Conservation (phyloP, 225 moss, liverwort and hornwort species). For the Asterella californica region DNA sequence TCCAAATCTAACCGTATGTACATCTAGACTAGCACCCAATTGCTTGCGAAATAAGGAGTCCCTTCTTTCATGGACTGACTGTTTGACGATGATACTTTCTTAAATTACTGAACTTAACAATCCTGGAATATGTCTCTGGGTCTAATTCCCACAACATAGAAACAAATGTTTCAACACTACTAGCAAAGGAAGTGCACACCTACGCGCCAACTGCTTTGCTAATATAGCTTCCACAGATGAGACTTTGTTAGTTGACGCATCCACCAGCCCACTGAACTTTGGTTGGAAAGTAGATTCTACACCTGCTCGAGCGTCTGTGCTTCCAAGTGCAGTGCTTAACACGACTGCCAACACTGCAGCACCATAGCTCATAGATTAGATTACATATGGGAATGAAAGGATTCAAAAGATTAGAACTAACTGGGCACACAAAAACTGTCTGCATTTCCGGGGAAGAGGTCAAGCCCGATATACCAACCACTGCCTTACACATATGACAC, state of each 20-base stretch:
- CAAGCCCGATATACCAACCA: background rate
- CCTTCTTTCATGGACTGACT: background rate
- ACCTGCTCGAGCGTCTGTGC: conserved; percentile 31
- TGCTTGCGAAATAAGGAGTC: background rate
- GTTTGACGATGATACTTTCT: background rate
- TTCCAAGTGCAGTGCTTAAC: conserved; percentile 17
- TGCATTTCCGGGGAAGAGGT: background rate
- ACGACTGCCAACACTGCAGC: conserved; percentile 26
- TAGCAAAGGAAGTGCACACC: conserved; percentile 27
- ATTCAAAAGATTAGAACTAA: background rate
- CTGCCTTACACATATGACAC: background rate
- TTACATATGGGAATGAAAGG: background rate
- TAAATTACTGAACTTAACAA: background rate
- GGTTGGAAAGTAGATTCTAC: conserved; percentile 17
- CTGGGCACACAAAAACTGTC: background rate
- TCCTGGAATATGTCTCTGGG: background rate
- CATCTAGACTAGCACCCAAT: background rate
- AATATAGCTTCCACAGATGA: conserved; percentile 40
- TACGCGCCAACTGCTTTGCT: conserved; percentile 41
- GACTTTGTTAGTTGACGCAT: conserved; percentile 18
- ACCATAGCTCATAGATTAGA: background rate
- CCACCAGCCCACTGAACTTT: conserved; percentile 9
- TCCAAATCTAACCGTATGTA: background rate
- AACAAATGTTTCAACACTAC: background rate
- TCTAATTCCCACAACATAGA: background rate